Evolutionary conservation across 2,329 filamentous ascomycete genomes (phyloP).

Genomic region (Botryotinia convoluta): DNA sequence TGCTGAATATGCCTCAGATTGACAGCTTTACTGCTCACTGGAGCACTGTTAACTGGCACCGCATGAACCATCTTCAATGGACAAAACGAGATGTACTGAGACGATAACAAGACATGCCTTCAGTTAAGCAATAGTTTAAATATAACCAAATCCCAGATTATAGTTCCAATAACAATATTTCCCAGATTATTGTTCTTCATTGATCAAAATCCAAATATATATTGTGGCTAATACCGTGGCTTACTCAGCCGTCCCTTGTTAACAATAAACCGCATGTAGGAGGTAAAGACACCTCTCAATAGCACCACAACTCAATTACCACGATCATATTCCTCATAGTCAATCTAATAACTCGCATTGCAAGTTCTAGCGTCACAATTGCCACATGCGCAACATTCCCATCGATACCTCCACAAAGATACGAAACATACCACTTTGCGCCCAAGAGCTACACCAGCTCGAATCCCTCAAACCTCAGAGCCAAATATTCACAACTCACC

Average conservation of each 20-base stretch:
- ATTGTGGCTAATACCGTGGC: not conserved
- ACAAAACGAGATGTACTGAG: not conserved
- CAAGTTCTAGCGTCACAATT: too few species aligned
- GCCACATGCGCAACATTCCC: not conserved
- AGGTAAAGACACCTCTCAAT: constrained; percentile 7
- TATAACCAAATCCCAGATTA: not conserved
- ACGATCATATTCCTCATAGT: not conserved
- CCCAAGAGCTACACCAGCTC: constrained; percentile 7
- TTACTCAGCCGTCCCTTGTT: constrained; percentile 1
- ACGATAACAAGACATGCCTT: not conserved
- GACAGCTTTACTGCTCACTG: not conserved
- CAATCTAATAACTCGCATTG: not conserved
- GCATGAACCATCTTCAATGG: not conserved
- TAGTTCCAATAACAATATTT: not conserved
- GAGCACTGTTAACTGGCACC: not conserved
- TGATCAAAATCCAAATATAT: not conserved
- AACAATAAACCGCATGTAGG: not conserved
- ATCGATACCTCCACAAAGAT: not conserved
- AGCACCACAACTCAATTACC: not conserved
- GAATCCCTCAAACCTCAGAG: constrained; percentile 1
- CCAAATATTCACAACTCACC: not conserved
- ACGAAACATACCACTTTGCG: constrained; percentile 8
- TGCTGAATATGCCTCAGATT: not conserved
- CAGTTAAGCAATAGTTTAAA: not conserved
- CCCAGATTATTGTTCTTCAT: too few species aligned